These are phyloP conservation scores for Fusarium subglutinans DNA, from an alignment of 2,329 filamentous ascomycete genomes.

Conservation along the genomic window DNA sequence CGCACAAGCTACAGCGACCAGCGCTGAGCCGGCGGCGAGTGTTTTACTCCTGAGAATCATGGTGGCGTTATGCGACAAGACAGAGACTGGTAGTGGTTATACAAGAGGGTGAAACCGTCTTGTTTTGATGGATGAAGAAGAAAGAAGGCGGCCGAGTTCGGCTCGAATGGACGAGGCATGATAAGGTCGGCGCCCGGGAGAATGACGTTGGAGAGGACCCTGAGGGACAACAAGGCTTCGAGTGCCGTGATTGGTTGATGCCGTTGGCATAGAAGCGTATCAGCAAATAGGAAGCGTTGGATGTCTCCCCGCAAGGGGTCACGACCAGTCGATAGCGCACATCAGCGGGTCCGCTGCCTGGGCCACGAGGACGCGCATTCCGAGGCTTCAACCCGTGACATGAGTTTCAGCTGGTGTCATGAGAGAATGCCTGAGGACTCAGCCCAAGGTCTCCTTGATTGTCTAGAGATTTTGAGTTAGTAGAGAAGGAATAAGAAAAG, in stretches of 20 bases:
- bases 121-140: slow-evolving; percentile 16
- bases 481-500: background rate
- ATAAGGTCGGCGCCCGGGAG: slow-evolving; percentile 27
- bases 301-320: slow-evolving; percentile 24
- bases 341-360: slow-evolving; percentile 30
- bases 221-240: slow-evolving; percentile 5
- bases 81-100: background rate
- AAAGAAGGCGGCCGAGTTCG: slow-evolving; percentile 17
- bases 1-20: slow-evolving; percentile 53
- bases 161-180: slow-evolving; percentile 22
- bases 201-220: slow-evolving; percentile 33
- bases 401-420: slow-evolving; percentile 6
- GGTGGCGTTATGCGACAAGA: background rate
- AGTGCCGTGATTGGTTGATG: slow-evolving; percentile 11
- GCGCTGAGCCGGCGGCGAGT: slow-evolving; percentile 39
- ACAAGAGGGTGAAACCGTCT: slow-evolving; percentile 9
- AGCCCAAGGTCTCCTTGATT: too few species aligned
- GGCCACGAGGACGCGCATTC: slow-evolving; percentile 26
- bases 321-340: slow-evolving; percentile 21
- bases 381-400: slow-evolving; percentile 6
- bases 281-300: background rate
- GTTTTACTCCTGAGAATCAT: slow-evolving; percentile 43
- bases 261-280: background rate
- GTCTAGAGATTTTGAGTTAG: background rate
- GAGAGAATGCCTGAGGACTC: background rate